Base-by-base conservation (phyloP, 2,329 filamentous ascomycete species). In the Clarireedia paspali region DNA sequence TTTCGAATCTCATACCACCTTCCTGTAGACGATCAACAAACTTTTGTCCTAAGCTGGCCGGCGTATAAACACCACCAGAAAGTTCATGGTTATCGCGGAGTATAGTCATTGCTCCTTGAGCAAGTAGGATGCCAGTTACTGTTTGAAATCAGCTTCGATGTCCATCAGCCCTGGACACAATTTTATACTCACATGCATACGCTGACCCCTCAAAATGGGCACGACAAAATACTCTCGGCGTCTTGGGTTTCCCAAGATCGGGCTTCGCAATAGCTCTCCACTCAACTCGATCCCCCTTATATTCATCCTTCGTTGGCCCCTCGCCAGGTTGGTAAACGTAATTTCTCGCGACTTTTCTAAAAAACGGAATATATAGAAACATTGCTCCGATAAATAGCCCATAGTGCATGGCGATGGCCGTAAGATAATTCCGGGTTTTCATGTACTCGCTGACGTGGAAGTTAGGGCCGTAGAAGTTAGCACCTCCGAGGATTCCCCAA, bases 31-130 rank as follows among this genome's bases (percentile, higher is more conserved):
- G 76, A 64, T 89, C 81, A 57, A 90, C 73, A 65, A 82, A 87
- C 9, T 76, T 72, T 62, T 85, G 82, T 1, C 88, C 88, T 2
- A 91, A 72, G 53, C 81, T 87, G 0, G 87, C 85, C 0, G 88
- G 83, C 1, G 88, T 91, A 59, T 88, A 81, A 24, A 89, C 73
- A 2, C 87, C 88, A 17, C 87, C 87, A 1, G 75, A 75, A 12
- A 89, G 71, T 48, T 77, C 73, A 40, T 66, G 70, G 14, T 83
- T 77, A 40, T 87, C 84, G 57, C 85, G 75, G 15, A 90, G 72
- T 34, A 91, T 73, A 0, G 83, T 82, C 40, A 80, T 72, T 4
- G 86, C 87, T 12, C 79, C 87, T 63, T 89, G 77, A 2, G 79
- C 77, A 14, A 88, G 66, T 27, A 86, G 75, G 17, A 84, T 66